Percentiles rank a stretch among this genome's conserved stretches.
Conservation (phyloP, 768 basidiomycete species). For the Lactarius evosmus region DNA sequence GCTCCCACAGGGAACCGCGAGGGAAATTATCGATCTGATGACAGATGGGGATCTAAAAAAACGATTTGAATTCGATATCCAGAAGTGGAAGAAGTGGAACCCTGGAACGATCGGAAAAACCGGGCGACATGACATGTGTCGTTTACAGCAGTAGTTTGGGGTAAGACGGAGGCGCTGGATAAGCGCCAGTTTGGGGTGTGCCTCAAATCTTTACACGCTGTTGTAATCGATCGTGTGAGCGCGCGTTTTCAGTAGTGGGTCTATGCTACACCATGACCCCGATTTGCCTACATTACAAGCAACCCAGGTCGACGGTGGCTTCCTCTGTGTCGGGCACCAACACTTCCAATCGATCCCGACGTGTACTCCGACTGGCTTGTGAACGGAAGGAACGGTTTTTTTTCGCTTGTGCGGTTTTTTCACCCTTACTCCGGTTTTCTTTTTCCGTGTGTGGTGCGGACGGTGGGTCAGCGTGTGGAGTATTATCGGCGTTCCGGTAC, state of each 20-base stretch:
- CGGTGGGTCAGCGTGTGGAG: not conserved
- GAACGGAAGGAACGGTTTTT: not conserved
- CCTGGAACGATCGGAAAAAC: not conserved
- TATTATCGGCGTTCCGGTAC: not conserved
- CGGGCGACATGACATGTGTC: not conserved
- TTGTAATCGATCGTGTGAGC: not conserved
- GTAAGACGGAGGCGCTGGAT: not conserved
- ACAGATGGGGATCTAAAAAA: not conserved
- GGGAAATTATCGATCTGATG: not conserved
- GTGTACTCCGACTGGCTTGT: not conserved
- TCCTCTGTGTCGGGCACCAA: not conserved
- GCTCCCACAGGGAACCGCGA: not conserved
- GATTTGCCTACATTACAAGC: not conserved
- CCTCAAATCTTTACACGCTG: not conserved
- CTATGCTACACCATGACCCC: not conserved
- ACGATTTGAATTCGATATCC: not conserved
- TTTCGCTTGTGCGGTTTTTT: not conserved
- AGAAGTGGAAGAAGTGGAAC: not conserved
- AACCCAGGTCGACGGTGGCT: not conserved
- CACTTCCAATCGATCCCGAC: not conserved
- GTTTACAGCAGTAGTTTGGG: not conserved
- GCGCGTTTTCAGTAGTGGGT: not conserved
- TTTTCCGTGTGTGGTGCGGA: not conserved
- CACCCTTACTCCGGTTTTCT: not conserved
- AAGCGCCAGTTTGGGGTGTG: not conserved